These are phyloP conservation scores for Geotrichum armillariae DNA, from an alignment of 1,139 yeast genomes.

Conservation along the genomic window DNA sequence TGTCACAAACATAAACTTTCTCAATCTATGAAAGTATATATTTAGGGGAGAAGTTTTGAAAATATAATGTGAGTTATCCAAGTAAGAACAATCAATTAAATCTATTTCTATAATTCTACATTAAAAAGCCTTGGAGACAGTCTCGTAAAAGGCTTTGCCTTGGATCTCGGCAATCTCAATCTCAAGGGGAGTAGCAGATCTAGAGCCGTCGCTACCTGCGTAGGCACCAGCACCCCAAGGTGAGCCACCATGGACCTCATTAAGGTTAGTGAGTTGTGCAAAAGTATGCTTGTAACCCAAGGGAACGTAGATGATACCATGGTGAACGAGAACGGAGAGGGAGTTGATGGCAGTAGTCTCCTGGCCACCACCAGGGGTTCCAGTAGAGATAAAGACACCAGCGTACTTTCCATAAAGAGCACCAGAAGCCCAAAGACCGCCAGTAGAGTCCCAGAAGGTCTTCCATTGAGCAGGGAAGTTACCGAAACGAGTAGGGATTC, in stretches of 20 bases:
- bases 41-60: no score
- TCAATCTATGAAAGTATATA: no score
- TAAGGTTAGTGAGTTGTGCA: conserved; percentile 57
- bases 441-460: conserved; percentile 80
- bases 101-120: no score
- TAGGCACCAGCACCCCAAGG: conserved; percentile 89
- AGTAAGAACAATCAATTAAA: no score
- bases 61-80: no score
- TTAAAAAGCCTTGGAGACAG: conserved; percentile 12
- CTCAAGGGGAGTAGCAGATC: conserved; percentile 65
- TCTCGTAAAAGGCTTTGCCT: conserved; percentile 56
- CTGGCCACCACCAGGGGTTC: conserved; percentile 85
- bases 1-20: no score
- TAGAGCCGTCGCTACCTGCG: conserved; percentile 79
- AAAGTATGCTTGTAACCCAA: conserved; percentile 71
- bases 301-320: conserved; percentile 69
- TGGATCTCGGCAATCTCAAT: conserved; percentile 58
- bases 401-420: conserved; percentile 73
- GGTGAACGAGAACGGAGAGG: conserved; percentile 68
- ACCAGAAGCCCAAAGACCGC: conserved; percentile 81
- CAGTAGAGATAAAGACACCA: conserved; percentile 75
- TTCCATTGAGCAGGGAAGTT: conserved; percentile 80
- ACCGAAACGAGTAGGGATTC: conserved; percentile 84
- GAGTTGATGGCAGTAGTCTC: conserved; percentile 68
- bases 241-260: conserved; percentile 78